phyloP scores from a whole-genome alignment of 129 eudicot species.

The Scalesia atractyloides region DNA sequence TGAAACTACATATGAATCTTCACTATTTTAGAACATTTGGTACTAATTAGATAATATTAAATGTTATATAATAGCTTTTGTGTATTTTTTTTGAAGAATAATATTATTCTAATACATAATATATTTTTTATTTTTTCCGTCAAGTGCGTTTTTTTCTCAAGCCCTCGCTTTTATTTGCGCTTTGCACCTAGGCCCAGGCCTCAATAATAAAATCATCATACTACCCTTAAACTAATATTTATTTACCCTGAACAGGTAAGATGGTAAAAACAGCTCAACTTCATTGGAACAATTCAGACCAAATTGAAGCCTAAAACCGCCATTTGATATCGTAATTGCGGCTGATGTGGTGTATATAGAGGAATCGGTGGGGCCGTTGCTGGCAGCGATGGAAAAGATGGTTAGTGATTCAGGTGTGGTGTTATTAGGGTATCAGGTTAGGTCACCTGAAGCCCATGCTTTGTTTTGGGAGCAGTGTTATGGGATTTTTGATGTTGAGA shows the following conservation, averaged over 20 bases:
- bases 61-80: too few species aligned
- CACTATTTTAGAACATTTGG: too few species aligned
- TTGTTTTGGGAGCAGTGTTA: conserved; percentile 81
- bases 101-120: too few species aligned
- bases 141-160: too few species aligned
- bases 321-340: conserved; percentile 72
- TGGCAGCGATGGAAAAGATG: conserved; percentile 62
- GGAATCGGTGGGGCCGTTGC: conserved; percentile 69
- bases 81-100: too few species aligned
- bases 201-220: too few species aligned
- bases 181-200: too few species aligned
- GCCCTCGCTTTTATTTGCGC: too few species aligned
- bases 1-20: too few species aligned
- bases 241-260: conserved; percentile 18
- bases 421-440: conserved; percentile 74
- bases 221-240: too few species aligned
- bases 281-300: conserved; percentile 68
- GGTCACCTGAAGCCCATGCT: conserved; percentile 84
- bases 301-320: conserved; percentile 53
- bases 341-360: conserved; percentile 95
- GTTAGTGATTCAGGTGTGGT: conserved; percentile 71
- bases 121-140: too few species aligned
- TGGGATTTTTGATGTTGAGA: conserved; percentile 55
- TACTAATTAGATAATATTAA: too few species aligned
- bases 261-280: conserved; percentile 60